Percentiles rank a stretch among this genome's conserved stretches.
Conservation (phyloP, 768 basidiomycete genomes). For the Candolleomyces efflorescens region DNA sequence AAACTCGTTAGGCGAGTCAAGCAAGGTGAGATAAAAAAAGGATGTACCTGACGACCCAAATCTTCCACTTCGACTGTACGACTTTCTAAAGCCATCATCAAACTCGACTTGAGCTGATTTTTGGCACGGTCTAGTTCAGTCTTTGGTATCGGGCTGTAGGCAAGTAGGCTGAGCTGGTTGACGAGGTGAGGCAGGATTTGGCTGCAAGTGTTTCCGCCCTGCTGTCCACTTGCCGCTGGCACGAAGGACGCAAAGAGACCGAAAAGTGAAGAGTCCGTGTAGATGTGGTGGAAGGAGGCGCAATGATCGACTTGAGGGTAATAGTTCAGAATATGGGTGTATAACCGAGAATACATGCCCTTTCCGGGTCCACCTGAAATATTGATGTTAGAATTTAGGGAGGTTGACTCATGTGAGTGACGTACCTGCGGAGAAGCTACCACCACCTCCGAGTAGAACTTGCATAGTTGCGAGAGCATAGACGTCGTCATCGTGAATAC, state of each 20-base stretch:
- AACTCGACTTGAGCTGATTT: constrained; percentile 88
- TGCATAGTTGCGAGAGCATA: constrained; percentile 94
- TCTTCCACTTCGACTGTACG: constrained; percentile 83
- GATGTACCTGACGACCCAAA: constrained; percentile 76
- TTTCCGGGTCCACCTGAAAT: constrained; percentile 86
- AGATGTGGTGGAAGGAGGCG: constrained; percentile 96
- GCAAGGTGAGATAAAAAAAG: background rate
- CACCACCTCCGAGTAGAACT: constrained; percentile 91
- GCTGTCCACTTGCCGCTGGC: constrained; percentile 51
- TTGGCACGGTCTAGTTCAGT: constrained; percentile 82
- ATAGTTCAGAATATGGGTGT: constrained; percentile 94
- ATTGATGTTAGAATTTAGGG: background rate
- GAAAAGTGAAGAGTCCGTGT: constrained; percentile 90
- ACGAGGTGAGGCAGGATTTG: constrained; percentile 82
- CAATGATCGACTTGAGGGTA: constrained; percentile 94
- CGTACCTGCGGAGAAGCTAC: constrained; percentile 89
- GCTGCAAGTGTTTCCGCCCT: constrained; percentile 58
- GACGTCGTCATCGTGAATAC: constrained; percentile 88
- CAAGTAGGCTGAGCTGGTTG: constrained; percentile 79
- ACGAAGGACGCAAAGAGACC: constrained; percentile 86
- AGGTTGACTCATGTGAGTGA: background rate
- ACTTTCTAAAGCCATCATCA: constrained; percentile 95
- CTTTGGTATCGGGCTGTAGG: constrained; percentile 62
- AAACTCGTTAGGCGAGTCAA: constrained; percentile 4
- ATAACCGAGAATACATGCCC: constrained; percentile 97